These are phyloP conservation scores for Cadophora malorum DNA, from an alignment of 2,329 filamentous ascomycete species.

Conservation along the genomic window DNA sequence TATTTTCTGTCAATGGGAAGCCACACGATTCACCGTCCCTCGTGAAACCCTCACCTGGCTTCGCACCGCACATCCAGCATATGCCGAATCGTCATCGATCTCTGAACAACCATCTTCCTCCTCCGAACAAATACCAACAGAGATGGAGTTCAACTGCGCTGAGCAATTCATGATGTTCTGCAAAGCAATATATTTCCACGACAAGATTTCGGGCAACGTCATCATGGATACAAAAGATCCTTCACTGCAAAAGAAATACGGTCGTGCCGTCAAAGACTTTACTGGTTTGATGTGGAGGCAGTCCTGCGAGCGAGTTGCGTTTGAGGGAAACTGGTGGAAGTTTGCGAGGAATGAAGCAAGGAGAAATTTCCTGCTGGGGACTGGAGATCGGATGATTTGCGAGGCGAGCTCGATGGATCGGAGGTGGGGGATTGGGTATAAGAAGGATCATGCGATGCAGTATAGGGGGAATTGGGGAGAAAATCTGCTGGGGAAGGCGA, in stretches of 20 bases:
- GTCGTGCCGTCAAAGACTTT: constrained; percentile 42
- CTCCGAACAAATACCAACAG: constrained; percentile 25
- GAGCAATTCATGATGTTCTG: constrained; percentile 54
- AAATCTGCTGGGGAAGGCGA: constrained; percentile 25
- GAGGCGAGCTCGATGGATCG: constrained; percentile 45
- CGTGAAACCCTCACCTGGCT: constrained; percentile 43
- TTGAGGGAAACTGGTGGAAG: constrained; percentile 46
- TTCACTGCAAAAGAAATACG: constrained; percentile 45
- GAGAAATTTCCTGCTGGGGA: constrained; percentile 42
- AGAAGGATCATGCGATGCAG: constrained; percentile 22
- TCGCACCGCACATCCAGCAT: constrained; percentile 35
- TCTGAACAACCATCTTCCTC: constrained; percentile 16
- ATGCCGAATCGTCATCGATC: not conserved
- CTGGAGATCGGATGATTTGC: constrained; percentile 43
- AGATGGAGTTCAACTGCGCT: constrained; percentile 46
- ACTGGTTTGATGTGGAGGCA: constrained; percentile 40
- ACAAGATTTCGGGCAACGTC: constrained; percentile 37
- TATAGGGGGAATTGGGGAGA: constrained; percentile 24
- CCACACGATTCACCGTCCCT: constrained; percentile 42
- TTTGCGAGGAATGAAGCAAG: constrained; percentile 43
- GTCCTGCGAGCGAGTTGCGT: constrained; percentile 37
- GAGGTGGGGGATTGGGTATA: constrained; percentile 48
- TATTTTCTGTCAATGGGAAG: constrained; percentile 49
- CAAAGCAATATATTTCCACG: constrained; percentile 48
- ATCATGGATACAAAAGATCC: constrained; percentile 42